Conservation (phyloP, 768 basidiomycete genomes). For the Lactarius tabidus region DNA sequence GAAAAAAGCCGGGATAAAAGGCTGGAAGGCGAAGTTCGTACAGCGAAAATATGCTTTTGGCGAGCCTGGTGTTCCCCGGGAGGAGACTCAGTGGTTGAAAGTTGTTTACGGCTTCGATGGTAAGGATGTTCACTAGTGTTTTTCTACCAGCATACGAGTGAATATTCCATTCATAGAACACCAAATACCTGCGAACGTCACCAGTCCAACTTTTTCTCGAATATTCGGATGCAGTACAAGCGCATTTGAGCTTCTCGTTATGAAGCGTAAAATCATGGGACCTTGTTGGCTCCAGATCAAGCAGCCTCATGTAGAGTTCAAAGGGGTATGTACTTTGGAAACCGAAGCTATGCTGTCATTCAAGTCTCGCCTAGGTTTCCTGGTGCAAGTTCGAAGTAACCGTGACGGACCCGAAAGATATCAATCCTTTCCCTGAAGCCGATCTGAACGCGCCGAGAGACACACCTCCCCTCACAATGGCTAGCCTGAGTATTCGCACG, state of each 20-base stretch:
- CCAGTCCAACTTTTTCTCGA: conserved; percentile 78
- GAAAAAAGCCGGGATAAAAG: conserved; percentile 59
- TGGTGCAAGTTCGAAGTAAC: conserved; percentile 96
- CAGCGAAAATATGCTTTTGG: conserved; percentile 92
- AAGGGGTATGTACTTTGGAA: conserved; percentile 56
- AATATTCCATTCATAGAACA: conserved; percentile 46
- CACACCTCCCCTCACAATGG: conserved; percentile 82
- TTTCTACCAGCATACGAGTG: background rate
- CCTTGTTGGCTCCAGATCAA: conserved; percentile 94
- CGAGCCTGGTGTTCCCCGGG: conserved; percentile 72
- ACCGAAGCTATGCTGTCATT: background rate
- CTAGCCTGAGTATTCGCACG: conserved; percentile 83
- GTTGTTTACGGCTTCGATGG: conserved; percentile 88
- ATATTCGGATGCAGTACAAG: conserved; percentile 91
- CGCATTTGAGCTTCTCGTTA: conserved; percentile 87
- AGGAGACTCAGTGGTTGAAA: conserved; percentile 85
- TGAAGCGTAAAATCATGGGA: conserved; percentile 98
- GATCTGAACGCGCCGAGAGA: conserved; percentile 71
- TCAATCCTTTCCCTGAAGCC: conserved; percentile 76
- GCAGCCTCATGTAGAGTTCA: conserved; percentile 66
- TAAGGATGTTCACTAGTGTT: conserved; percentile 29
- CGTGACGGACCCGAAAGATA: conserved; percentile 79
- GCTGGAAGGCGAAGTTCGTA: conserved; percentile 81
- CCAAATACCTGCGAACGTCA: conserved; percentile 64
- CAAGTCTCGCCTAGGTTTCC: conserved; percentile 56